Percentiles rank a stretch among this genome's conserved stretches.
Evolutionary conservation across 495 filamentous ascomycete species (phyloP).

Genomic region (Bryoglossum gracile): DNA sequence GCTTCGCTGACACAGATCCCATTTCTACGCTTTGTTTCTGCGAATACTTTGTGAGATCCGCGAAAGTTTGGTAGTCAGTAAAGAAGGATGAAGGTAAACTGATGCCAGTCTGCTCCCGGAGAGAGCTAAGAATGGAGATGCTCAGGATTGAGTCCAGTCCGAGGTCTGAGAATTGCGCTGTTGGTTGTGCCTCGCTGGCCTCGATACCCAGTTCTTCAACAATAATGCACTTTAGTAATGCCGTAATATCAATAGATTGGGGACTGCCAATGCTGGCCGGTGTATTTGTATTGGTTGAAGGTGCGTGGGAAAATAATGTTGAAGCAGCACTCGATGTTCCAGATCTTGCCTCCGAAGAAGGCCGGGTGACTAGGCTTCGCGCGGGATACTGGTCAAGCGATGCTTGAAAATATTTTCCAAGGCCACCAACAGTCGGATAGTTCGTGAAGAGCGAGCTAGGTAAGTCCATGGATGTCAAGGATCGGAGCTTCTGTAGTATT

Average conservation of each 20-base stretch:
- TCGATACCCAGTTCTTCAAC: neutral
- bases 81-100: conserved; percentile 40
- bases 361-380: neutral
- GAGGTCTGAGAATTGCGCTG: conserved; percentile 42
- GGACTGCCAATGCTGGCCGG: neutral
- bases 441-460: neutral
- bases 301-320: neutral
- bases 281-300: neutral
- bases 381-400: neutral
- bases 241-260: neutral
- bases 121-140: conserved; percentile 42
- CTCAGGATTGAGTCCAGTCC: conserved; percentile 55
- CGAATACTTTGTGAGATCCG: conserved; percentile 44
- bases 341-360: neutral
- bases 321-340: neutral
- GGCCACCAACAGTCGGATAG: neutral
- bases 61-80: conserved; percentile 6
- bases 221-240: neutral
- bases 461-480: neutral
- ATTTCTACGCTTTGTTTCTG: no score
- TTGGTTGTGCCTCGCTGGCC: conserved; percentile 33
- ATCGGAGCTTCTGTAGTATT: neutral
- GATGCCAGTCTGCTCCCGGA: conserved; percentile 48
- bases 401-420: neutral
- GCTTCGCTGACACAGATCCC: neutral